Evolutionary conservation across 2,329 filamentous ascomycete species (phyloP).

Genomic region (Alternaria gaisen): DNA sequence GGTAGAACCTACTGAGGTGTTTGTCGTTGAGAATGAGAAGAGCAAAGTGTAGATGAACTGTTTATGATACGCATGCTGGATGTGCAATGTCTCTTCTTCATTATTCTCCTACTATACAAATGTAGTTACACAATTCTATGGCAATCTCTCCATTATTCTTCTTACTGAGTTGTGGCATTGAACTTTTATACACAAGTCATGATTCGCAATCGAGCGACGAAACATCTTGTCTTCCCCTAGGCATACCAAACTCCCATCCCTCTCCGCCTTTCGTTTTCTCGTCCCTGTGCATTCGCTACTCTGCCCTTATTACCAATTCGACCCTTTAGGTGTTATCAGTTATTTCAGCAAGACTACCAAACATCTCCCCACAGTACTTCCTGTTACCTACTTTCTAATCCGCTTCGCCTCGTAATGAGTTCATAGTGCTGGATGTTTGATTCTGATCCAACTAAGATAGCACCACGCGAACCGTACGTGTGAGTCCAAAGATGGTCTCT

Average conservation of each 20-base stretch:
- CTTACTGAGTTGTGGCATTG: not conserved
- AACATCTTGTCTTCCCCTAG: not conserved
- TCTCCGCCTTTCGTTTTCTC: not conserved
- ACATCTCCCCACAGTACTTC: not conserved
- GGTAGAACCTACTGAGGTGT: slow-evolving; percentile 24
- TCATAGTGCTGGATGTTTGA: not conserved
- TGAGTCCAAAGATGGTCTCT: not conserved
- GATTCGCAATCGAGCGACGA: not conserved
- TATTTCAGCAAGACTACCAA: not conserved
- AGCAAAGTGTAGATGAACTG: slow-evolving; percentile 18
- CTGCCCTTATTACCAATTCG: not conserved
- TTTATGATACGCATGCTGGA: not conserved
- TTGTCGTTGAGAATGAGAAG: slow-evolving; percentile 28
- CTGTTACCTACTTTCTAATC: not conserved
- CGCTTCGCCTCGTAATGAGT: not conserved
- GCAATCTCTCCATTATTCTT: not conserved
- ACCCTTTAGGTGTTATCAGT: not conserved
- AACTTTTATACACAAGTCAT: not conserved
- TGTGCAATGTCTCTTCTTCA: not conserved
- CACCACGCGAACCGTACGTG: not conserved
- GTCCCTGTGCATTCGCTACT: not conserved
- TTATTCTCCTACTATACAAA: not conserved
- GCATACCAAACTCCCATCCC: not conserved
- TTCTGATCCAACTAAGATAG: not conserved
- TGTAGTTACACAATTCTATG: not conserved